Evolutionary conservation across 352 stramenopile genomes (phyloP), one percentile per base, ranked within the genome.

Genomic region (Globisporangium spinosum): DNA sequence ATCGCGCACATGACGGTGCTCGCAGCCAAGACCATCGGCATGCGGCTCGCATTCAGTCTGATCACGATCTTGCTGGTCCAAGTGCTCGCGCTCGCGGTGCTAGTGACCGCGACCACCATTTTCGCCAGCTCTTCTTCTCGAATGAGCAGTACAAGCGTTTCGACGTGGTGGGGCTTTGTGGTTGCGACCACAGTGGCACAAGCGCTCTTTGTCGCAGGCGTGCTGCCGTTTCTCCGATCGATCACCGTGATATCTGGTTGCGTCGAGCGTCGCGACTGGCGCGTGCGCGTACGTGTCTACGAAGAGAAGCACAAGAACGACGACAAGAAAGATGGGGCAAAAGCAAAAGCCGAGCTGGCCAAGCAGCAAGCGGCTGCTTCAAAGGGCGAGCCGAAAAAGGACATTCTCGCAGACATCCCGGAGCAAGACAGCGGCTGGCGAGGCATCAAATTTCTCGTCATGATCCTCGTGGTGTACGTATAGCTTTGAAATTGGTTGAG

Each of bases 1-100:
- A 82, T 95, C 35, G 79, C 78, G 3, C 80, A 91, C 53, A 56
- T 93, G 47, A 55, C 87, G 8, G 68, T 76, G n/a, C 66, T 89
- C 32, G 74, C 72, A 20, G 86, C 65, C 23, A 66, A 72, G 40
- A 91, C 85, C 0, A 75, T 73, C 6, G 84, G 86, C 40, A 89
- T 92, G 75, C 82, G 84, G 0, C 49, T 90, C 4, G 86, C 86
- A 10, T 87, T 91, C 53, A 82, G 71, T 6, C 8, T 89, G 17
- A 60, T 63, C 29, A 66, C 75, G 2, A 57, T 87, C 13, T n/a
- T 86, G n/a, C 20, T 77, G 34, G 58, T 85, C 23, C 73, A 89
- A 72, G 59, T 57, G 0, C 22, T 80, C 12, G 75, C 71, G 40
- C 51, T 67, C 20, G 58, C 70, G 22, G 53, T 78, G 27, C 32